Conservation (phyloP, 2,329 filamentous ascomycete genomes). For the Pestalotiopsis sp. region DNA sequence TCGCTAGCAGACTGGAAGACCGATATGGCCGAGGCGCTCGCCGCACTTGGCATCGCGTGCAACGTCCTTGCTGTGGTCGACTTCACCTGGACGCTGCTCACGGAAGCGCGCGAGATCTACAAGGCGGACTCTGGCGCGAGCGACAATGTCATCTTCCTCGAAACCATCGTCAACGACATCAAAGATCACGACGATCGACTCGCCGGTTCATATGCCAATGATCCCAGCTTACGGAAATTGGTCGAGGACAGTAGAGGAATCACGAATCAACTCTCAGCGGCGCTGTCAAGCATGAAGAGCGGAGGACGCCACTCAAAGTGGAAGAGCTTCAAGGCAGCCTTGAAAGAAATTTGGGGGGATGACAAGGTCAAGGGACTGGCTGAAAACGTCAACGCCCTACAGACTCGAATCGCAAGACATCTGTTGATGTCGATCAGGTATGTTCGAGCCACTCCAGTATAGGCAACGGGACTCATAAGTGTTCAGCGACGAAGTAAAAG, state of each 20-base stretch:
- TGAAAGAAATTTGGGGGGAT: background rate
- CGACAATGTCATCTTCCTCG: background rate
- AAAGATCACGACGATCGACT: background rate
- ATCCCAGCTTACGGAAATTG: too few species aligned
- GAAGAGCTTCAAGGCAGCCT: background rate
- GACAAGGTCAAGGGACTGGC: background rate
- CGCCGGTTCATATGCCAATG: too few species aligned
- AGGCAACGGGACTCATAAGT: background rate
- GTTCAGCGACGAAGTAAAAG: background rate
- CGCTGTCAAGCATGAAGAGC: background rate
- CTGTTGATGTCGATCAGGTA: background rate
- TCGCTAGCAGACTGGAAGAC: background rate
- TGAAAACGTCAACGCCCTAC: background rate
- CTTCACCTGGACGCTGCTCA: background rate
- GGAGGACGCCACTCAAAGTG: background rate
- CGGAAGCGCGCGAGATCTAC: background rate
- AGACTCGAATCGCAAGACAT: background rate
- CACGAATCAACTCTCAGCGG: background rate
- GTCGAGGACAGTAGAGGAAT: too few species aligned
- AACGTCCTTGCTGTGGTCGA: background rate
- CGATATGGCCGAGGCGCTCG: background rate
- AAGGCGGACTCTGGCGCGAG: background rate
- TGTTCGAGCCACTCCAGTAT: background rate
- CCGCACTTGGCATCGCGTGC: background rate
- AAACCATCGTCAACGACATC: background rate